Conservation (phyloP, 768 basidiomycete genomes). For the Leccinum pellstonianum region DNA sequence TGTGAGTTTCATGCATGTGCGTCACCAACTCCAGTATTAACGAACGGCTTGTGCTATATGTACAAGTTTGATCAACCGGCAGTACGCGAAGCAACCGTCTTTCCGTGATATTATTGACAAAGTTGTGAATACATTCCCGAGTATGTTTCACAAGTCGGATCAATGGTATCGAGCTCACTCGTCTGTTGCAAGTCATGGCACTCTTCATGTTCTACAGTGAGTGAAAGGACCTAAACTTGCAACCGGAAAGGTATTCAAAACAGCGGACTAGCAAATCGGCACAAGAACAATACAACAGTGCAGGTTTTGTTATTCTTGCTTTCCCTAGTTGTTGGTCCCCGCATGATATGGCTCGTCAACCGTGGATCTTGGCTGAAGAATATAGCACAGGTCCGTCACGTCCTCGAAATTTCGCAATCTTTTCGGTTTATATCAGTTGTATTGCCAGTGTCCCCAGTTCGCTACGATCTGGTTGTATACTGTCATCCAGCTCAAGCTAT, state of each 20-base stretch:
- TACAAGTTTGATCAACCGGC: slow-evolving; percentile 71
- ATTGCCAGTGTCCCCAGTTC: slow-evolving; percentile 65
- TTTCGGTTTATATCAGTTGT: slow-evolving; percentile 3
- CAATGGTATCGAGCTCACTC: slow-evolving; percentile 4
- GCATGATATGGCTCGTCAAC: slow-evolving; percentile 72
- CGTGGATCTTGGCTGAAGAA: slow-evolving; percentile 66
- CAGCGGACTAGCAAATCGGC: slow-evolving; percentile 47
- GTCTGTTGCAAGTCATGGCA: slow-evolving; percentile 54
- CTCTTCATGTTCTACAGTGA: slow-evolving; percentile 52
- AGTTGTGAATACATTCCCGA: slow-evolving; percentile 67
- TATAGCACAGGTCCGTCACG: slow-evolving; percentile 62
- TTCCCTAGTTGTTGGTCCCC: slow-evolving; percentile 54
- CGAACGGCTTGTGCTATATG: slow-evolving; percentile 2
- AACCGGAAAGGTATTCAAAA: slow-evolving; percentile 2
- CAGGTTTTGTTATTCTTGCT: slow-evolving; percentile 61
- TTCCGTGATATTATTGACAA: slow-evolving; percentile 50
- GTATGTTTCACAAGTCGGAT: slow-evolving; percentile 43
- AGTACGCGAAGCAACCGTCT: slow-evolving; percentile 65
- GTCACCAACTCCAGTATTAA: slow-evolving; percentile 1
- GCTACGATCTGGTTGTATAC: slow-evolving; percentile 79
- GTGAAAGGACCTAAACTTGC: slow-evolving; percentile 1
- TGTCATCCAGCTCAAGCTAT: slow-evolving; percentile 66
- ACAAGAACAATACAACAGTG: slow-evolving; percentile 53
- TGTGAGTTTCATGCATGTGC: slow-evolving; percentile 49
- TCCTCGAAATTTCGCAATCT: not conserved